These are phyloP conservation scores for Cyamopsis tetragonoloba DNA, from an alignment of 306 rosid species.

Conservation along the genomic window DNA sequence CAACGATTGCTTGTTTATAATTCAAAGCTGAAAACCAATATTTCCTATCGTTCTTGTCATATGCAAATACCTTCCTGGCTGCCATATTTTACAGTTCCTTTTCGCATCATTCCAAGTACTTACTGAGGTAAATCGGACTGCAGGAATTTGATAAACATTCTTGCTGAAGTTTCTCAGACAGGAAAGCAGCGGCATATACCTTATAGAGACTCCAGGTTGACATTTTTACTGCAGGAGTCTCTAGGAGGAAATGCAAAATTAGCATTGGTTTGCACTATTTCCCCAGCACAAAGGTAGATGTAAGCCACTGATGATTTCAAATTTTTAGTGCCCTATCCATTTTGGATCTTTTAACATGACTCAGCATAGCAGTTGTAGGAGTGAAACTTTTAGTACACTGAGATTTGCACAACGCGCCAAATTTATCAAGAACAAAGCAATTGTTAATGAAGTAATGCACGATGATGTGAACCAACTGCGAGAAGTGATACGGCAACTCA, in stretches of 20 bases:
- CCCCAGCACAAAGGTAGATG: slow-evolving; percentile 76
- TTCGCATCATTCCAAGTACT: slow-evolving; percentile 10
- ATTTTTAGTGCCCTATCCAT: background rate
- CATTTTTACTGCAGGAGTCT: slow-evolving; percentile 89
- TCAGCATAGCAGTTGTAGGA: slow-evolving; percentile 60
- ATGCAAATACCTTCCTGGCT: background rate
- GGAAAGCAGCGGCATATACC: slow-evolving; percentile 96
- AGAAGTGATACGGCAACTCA: slow-evolving; percentile 80
- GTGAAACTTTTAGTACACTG: slow-evolving; percentile 85
- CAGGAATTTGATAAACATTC: slow-evolving; percentile 95
- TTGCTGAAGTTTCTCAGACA: slow-evolving; percentile 91
- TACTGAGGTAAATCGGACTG: slow-evolving; percentile 28
- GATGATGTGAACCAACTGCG: slow-evolving; percentile 79
- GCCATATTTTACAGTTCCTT: background rate
- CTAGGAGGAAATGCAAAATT: slow-evolving; percentile 96
- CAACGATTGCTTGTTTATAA: background rate
- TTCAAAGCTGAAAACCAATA: background rate
- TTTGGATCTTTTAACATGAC: slow-evolving; percentile 32
- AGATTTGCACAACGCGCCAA: slow-evolving; percentile 93
- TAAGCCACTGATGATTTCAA: background rate
- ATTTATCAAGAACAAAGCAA: slow-evolving; percentile 84
- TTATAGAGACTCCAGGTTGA: slow-evolving; percentile 84
- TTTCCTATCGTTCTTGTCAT: background rate
- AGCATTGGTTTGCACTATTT: slow-evolving; percentile 89
- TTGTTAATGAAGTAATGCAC: slow-evolving; percentile 80